Base-by-base conservation (phyloP, 768 basidiomycete species). In the Pleurotus ostreatus region DNA sequence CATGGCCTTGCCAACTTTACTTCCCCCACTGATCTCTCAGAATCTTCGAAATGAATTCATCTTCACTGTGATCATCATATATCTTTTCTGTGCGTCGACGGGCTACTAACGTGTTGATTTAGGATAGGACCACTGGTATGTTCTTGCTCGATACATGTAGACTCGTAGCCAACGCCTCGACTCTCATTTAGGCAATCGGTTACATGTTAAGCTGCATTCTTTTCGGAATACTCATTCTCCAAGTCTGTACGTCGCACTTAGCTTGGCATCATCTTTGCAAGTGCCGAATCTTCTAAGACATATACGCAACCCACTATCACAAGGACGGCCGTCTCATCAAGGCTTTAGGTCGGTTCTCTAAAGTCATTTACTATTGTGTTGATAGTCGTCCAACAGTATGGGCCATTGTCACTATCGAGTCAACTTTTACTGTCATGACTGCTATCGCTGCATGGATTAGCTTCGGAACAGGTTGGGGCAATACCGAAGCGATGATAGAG, bases 381-480 rank as follows among this genome's bases (percentile, higher is more conserved):
- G n/a, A 49, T n/a, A n/a, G 26, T 5, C 48, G 41, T 34, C 25
- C 34, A 64, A 20, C 20, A 20, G 63, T 62, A 6, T 62, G 55
- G 55, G 12, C 26, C 1, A 30, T 59, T 30, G 60, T 62, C 43
- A 11, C 59, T 8, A 13, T 62, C 15, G 63, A 62, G 22, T 44
- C 57, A 13, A n/a, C 57, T 0, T 57, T 57, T 44, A 64, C 59
- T 5, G 40, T 62, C 2, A 48, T 62, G 23, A 39, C 49, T 25
- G 60, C 57, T 5, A 58, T 64, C 12, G 63, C 48, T 20, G 61
- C 59, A 25, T 64, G 61, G 61, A 55, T 57, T 2, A 45, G 23
- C 11, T 61, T 59, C 26, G 63, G 59, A 2, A 12, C 48, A 1
- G 57, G 59, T 3, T 64, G 63, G 63, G 61, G 61, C 1, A 40